A percentile compares a stretch with the other conserved stretches of the same genome.
Evolutionary conservation across 148 eudicot genomes (phyloP).

Genomic region (Camellia japonica): DNA sequence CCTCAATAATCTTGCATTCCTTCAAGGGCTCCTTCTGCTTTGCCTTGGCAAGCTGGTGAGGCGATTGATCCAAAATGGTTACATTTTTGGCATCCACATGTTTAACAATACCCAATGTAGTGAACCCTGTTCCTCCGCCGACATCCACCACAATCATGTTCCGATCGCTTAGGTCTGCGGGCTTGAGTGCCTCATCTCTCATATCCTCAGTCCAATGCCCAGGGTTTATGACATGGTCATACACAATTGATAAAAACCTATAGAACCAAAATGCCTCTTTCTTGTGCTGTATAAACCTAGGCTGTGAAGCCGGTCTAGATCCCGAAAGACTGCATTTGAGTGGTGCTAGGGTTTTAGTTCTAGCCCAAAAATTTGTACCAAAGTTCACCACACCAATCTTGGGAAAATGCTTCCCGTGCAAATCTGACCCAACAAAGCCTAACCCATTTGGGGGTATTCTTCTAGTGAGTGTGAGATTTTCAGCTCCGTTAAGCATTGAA

Average conservation of each 20-base stretch:
- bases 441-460: conserved; percentile 36
- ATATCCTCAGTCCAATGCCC: conserved; percentile 90
- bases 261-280: conserved; percentile 95
- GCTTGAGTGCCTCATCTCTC: conserved; percentile 90
- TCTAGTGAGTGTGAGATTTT: conserved; percentile 40
- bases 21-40: conserved; percentile 79
- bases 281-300: conserved; percentile 92
- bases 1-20: conserved; percentile 78
- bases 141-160: conserved; percentile 75
- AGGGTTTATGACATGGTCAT: conserved; percentile 73
- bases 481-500: conserved; percentile 56
- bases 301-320: conserved; percentile 73
- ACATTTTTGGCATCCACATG: conserved; percentile 92
- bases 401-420: conserved; percentile 40
- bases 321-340: conserved; percentile 59
- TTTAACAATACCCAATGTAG: conserved; percentile 78
- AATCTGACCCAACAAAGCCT: conserved; percentile 43
- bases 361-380: conserved; percentile 19
- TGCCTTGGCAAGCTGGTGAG: conserved; percentile 91
- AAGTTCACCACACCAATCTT: conserved; percentile 29
- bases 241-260: conserved; percentile 73
- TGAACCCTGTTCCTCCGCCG: conserved; percentile 93
- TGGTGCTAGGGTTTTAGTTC: conserved; percentile 31
- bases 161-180: conserved; percentile 62
- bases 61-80: conserved; percentile 88